phyloP scores from a whole-genome alignment of 2,329 filamentous ascomycete species.

The Zymoseptoria crescenta region DNA sequence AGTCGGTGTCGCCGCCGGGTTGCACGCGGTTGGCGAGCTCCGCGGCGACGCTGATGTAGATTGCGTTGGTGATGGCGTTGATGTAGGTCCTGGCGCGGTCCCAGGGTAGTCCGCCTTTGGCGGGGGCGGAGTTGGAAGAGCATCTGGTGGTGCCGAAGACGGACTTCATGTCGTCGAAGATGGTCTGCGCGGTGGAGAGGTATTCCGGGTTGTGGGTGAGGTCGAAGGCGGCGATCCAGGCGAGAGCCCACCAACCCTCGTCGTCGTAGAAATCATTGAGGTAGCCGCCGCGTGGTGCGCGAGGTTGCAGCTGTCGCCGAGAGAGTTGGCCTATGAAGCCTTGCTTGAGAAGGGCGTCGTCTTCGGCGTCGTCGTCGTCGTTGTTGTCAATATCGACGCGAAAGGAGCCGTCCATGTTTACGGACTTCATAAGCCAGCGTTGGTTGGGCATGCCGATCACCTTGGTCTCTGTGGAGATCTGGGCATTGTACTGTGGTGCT shows the following conservation, averaged over 20 bases:
- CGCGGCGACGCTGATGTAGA: conserved; percentile 49
- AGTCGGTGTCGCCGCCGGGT: conserved; percentile 29
- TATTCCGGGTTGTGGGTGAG: conserved; percentile 40
- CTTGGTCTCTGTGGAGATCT: conserved; percentile 4
- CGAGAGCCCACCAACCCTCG: conserved; percentile 48
- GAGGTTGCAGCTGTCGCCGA: too few species aligned
- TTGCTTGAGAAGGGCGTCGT: background rate
- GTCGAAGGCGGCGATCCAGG: conserved; percentile 50
- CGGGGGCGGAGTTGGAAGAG: conserved; percentile 9
- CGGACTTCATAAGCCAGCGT: background rate
- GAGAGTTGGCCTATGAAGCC: too few species aligned
- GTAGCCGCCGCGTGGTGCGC: conserved; percentile 14
- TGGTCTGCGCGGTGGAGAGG: conserved; percentile 39
- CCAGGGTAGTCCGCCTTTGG: conserved; percentile 40
- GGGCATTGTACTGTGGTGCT: conserved; percentile 23
- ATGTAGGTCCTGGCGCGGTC: conserved; percentile 39
- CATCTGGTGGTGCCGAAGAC: conserved; percentile 38
- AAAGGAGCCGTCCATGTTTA: background rate
- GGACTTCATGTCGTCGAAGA: conserved; percentile 42
- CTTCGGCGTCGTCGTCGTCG: conserved; percentile 9
- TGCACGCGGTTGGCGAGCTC: conserved; percentile 47
- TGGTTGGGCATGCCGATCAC: background rate
- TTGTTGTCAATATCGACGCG: background rate
- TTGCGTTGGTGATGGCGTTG: conserved; percentile 50
- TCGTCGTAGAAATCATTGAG: conserved; percentile 44